Percentiles rank a stretch among this genome's conserved stretches.
Conservation (phyloP, 2,329 filamentous ascomycete species). For the Fusarium sp. region DNA sequence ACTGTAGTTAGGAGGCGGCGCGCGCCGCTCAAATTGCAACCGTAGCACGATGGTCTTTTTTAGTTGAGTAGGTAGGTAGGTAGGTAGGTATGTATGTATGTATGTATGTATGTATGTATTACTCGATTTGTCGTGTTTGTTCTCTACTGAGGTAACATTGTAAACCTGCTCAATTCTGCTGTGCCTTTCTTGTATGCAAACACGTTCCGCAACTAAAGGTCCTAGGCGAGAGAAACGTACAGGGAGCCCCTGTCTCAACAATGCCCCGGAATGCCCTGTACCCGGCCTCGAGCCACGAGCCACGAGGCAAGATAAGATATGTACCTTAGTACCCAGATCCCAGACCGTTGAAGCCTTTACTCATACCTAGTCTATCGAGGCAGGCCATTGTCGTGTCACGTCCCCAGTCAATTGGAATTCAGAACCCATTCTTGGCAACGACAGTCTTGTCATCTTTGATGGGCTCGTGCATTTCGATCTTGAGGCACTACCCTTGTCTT, state of each 20-base stretch:
- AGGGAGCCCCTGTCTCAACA: slow-evolving; percentile 22
- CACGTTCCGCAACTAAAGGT: neutral
- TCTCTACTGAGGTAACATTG: neutral
- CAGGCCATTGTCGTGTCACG: neutral
- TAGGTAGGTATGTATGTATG: neutral
- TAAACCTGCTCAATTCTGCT: neutral
- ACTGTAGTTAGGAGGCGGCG: neutral
- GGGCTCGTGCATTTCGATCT: slow-evolving; percentile 35
- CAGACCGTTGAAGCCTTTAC: slow-evolving; percentile 11
- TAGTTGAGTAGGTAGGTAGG: neutral
- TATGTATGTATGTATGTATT: neutral
- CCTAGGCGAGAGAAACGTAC: slow-evolving; percentile 1
- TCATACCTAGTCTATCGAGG: neutral
- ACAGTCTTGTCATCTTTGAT: neutral
- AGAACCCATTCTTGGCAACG: neutral
- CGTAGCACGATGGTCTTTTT: slow-evolving; percentile 1
- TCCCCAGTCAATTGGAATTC: neutral
- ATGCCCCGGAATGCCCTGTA: slow-evolving; percentile 29
- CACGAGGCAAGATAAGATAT: slow-evolving; percentile 29
- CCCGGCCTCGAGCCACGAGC: slow-evolving; percentile 31
- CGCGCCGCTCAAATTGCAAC: neutral
- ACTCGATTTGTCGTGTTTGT: neutral
- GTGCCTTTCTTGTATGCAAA: neutral
- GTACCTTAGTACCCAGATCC: neutral
- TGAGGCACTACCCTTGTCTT: slow-evolving; percentile 23